A percentile compares a stretch with the other conserved stretches of the same genome.
Evolutionary conservation across 345 rosid genomes (phyloP).

Genomic region (Syzygium jambos): DNA sequence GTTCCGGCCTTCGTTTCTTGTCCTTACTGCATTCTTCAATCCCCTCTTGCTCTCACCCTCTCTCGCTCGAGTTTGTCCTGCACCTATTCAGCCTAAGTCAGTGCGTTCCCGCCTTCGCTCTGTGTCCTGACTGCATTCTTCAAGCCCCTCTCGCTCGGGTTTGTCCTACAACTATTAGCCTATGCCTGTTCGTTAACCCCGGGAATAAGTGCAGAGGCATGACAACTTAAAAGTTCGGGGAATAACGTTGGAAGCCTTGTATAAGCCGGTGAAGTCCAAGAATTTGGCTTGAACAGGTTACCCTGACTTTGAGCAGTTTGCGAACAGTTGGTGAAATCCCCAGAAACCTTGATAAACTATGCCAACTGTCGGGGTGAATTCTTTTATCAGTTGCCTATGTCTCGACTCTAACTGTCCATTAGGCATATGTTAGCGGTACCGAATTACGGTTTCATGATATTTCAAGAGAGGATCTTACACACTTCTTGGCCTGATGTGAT

Average conservation of each 20-base stretch:
- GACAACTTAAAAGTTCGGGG: background rate
- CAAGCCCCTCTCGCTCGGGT: too few relatives aligned
- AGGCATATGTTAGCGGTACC: background rate
- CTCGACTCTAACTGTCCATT: background rate
- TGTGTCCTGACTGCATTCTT: too few relatives aligned
- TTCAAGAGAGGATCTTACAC: background rate
- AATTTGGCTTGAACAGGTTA: background rate
- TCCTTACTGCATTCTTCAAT: too few relatives aligned
- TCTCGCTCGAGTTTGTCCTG: too few relatives aligned
- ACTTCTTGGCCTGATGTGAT: background rate
- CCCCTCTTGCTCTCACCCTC: too few relatives aligned
- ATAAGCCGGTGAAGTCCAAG: background rate
- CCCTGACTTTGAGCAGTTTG: background rate
- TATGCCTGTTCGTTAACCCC: too few relatives aligned
- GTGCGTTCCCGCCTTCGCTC: too few relatives aligned
- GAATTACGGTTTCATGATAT: background rate
- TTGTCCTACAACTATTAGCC: too few relatives aligned
- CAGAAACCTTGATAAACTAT: fast-evolving
- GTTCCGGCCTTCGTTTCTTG: too few relatives aligned
- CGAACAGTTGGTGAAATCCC: background rate
- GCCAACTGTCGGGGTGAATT: background rate
- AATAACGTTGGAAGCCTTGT: background rate
- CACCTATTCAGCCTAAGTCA: too few relatives aligned
- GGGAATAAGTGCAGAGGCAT: background rate
- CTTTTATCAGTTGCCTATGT: background rate